A percentile compares a stretch with the other conserved stretches of the same genome.
Conservation (phyloP, 169 alveolate species). For the Eimeria sp. region DNA sequence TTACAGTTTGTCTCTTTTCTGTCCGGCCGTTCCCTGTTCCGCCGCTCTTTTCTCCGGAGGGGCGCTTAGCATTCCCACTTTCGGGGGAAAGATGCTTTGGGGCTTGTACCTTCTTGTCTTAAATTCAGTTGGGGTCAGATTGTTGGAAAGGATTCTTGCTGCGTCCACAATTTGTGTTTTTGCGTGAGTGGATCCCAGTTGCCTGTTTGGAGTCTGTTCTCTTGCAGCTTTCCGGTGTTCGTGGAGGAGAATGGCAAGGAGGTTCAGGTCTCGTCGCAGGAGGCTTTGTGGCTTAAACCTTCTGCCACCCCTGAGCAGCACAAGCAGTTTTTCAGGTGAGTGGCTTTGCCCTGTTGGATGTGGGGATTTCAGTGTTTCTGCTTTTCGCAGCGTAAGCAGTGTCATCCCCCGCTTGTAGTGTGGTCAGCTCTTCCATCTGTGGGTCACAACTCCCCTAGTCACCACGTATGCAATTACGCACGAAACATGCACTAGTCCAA, state of each 20-base stretch:
- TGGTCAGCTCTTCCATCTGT: background rate
- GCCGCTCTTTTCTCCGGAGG: background rate
- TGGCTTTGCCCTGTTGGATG: background rate
- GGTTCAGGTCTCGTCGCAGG: conserved; percentile 88
- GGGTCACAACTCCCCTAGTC: background rate
- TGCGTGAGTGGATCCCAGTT: background rate
- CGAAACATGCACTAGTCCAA: background rate
- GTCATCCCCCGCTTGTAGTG: background rate
- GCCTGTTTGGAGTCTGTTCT: background rate
- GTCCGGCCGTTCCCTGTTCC: background rate
- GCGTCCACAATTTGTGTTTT: background rate
- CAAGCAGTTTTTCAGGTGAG: conserved; percentile 91
- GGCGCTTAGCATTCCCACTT: too few species aligned
- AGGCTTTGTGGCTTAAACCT: conserved; percentile 93
- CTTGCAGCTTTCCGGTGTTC: conserved; percentile 84
- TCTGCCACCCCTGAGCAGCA: conserved; percentile 97
- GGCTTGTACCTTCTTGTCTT: background rate
- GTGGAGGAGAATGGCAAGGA: conserved; percentile 88
- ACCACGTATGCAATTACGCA: background rate
- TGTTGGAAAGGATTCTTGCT: background rate
- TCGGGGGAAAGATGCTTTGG: background rate
- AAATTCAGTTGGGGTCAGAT: background rate
- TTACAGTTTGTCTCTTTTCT: background rate
- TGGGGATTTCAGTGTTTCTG: background rate
- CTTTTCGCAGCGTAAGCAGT: background rate